Percentiles rank a stretch among this genome's conserved stretches.
Evolutionary conservation across 73 alveolate species (phyloP).

Genomic region (Paramecium biaurelia): DNA sequence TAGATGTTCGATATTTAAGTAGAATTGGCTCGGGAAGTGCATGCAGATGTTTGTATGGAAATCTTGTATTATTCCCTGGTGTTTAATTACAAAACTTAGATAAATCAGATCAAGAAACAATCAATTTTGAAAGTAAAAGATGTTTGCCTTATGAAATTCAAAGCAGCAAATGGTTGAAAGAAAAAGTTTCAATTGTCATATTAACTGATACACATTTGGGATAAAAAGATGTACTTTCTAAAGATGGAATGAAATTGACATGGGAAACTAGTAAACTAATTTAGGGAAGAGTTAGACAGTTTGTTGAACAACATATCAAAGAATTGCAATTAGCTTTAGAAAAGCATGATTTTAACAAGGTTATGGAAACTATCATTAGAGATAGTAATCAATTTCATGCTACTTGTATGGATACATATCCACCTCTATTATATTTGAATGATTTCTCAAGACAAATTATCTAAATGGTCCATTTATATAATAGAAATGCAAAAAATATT

Average conservation of each 20-base stretch:
- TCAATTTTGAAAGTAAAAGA: too few species aligned
- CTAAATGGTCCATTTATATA: not conserved
- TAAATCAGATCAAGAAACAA: slow-evolving; percentile 27
- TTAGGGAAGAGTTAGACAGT: slow-evolving; percentile 37
- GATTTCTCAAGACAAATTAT: slow-evolving; percentile 68
- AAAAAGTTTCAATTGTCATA: slow-evolving; percentile 54
- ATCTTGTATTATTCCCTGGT: slow-evolving; percentile 86
- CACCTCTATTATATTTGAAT: slow-evolving; percentile 77
- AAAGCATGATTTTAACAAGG: slow-evolving; percentile 71
- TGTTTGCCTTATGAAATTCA: slow-evolving; percentile 72
- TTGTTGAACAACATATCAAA: slow-evolving; percentile 72
- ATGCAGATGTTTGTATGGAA: slow-evolving; percentile 88
- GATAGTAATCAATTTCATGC: slow-evolving; percentile 85
- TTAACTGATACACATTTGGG: too few species aligned
- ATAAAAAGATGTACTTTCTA: too few species aligned
- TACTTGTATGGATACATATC: slow-evolving; percentile 70
- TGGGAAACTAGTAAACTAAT: slow-evolving; percentile 80
- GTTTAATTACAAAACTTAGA: slow-evolving; percentile 48
- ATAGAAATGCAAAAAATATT: not conserved
- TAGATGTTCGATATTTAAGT: slow-evolving; percentile 73
- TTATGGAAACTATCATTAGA: slow-evolving; percentile 76
- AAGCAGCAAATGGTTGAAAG: slow-evolving; percentile 57
- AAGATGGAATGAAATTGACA: slow-evolving; percentile 86
- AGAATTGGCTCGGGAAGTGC: slow-evolving; percentile 95
- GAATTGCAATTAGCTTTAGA: slow-evolving; percentile 73